These are phyloP conservation scores for Eragrostis tef DNA, from an alignment of 202 grass and related monocot genomes.

Conservation along the genomic window DNA sequence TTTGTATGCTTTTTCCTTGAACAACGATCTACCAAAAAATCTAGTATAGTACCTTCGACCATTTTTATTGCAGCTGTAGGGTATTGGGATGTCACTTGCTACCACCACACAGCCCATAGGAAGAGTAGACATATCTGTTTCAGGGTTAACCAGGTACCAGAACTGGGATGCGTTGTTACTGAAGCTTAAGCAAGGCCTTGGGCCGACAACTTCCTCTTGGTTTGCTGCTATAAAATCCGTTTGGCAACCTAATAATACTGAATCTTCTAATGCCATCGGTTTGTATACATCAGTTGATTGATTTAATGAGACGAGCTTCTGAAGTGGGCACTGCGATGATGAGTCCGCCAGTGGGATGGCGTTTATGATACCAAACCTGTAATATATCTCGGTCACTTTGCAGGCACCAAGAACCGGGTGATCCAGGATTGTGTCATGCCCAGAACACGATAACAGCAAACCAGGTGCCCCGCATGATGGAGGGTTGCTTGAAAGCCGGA, in stretches of 20 bases:
- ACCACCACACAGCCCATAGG: constrained; percentile 40
- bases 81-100: constrained; percentile 2
- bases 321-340: constrained; percentile 34
- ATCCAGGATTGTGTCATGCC: constrained; percentile 46
- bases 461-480: constrained; percentile 26
- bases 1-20: constrained; percentile 5
- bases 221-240: constrained; percentile 26
- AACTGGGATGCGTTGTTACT: constrained; percentile 35
- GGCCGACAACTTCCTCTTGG: constrained; percentile 6
- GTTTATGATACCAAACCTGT: neutral
- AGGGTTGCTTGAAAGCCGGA: constrained; percentile 8
- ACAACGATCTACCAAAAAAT: neutral
- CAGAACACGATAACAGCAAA: constrained; percentile 43
- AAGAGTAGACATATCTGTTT: constrained; percentile 15
- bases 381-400: constrained; percentile 51
- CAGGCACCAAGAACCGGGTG: constrained; percentile 41
- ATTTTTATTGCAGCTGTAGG: neutral
- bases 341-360: constrained; percentile 12
- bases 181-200: constrained; percentile 40
- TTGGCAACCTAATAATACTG: constrained; percentile 29
- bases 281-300: constrained; percentile 32
- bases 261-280: rapidly evolving
- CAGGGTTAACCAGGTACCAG: constrained; percentile 20
- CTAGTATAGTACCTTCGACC: neutral
- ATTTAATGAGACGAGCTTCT: constrained; percentile 39